These are phyloP conservation scores for Penicillium atrosanguineum DNA, from an alignment of 495 filamentous ascomycete species.

Conservation along the genomic window DNA sequence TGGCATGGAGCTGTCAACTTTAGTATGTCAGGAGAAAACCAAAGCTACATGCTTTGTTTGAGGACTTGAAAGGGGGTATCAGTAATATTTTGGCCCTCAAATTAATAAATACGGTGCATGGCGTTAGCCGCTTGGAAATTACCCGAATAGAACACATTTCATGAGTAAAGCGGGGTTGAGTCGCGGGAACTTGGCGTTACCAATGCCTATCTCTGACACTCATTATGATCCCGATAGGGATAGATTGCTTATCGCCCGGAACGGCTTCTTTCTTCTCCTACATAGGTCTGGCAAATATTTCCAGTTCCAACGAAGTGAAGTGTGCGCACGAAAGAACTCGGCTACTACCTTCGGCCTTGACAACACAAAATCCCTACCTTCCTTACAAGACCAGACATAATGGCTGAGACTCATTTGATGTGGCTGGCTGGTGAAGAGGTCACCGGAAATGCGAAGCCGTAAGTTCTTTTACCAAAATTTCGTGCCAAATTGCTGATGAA, in stretches of 20 bases:
- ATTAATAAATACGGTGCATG: too few species aligned
- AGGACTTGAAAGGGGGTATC: too few species aligned
- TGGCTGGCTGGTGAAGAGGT: not conserved
- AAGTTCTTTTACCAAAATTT: not conserved
- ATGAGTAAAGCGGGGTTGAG: not conserved
- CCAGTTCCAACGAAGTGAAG: too few species aligned
- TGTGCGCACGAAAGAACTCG: not conserved
- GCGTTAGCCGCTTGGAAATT: not conserved
- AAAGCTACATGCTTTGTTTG: too few species aligned
- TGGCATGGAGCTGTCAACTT: too few species aligned
- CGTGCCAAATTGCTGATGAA: not conserved
- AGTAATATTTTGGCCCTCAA: too few species aligned
- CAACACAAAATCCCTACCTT: not conserved
- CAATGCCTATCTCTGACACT: not conserved
- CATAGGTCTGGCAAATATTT: not conserved
- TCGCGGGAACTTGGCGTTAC: not conserved
- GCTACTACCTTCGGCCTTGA: not conserved
- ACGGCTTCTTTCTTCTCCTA: not conserved
- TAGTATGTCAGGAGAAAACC: too few species aligned
- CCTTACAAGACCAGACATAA: not conserved
- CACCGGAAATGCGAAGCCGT: not conserved
- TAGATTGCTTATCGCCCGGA: too few species aligned
- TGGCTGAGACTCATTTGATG: not conserved
- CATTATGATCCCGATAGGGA: not conserved
- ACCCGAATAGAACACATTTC: not conserved